Base-by-base conservation (phyloP, 1,284 basidiomycete species). In the Pisolithus thermaeus region DNA sequence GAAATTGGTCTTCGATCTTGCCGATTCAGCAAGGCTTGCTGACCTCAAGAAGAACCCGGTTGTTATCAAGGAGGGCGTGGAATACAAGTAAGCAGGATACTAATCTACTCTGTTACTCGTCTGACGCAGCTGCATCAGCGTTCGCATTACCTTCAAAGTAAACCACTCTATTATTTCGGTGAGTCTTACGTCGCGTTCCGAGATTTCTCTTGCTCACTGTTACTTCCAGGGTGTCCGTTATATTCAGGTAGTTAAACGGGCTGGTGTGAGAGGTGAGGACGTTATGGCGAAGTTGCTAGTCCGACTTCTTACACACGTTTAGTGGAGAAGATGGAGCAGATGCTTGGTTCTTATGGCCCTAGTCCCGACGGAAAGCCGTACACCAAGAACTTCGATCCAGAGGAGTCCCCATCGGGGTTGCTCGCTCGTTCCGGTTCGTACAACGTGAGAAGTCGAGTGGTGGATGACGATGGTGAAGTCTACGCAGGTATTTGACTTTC, bases 321-420 rank as follows among this genome's bases (percentile, higher is more conserved):
- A 91, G 91, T 93, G 59, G 92, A 92, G 68, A 92, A 88, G 69
- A 67, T 92, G 63, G 91, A 94, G 61, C 81, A 90, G 63, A 95
- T 95, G 92, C 79, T 94, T 35, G 92, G 92, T 27, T 92, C 90
- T 2, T 95, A 90, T 67, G 85, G 88, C 6, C 84, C 87, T 25
- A 69, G 75, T 53, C 76, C 84, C 14, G 67, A 77, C 3, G 81
- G 77, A 27, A 73, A 80, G 44, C 61, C 83, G 7, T 86, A 88
- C 61, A 67, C 59, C 53, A 87, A 86, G 69, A 78, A 84, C 68
- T 90, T 91, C 65, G 83, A 85, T 4, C 72, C 85, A 3, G 89
- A 90, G 58, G 83, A 87, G 60, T 87, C 87, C 22, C 90, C 90
- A 4, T 83, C 83, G 47, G 92, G 92, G n/a, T 73, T 89, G 72